A percentile compares a stretch with the other conserved stretches of the same genome.
Conservation (phyloP, 768 basidiomycete species). For the button mushroom (Agaricus bisporus) region DNA sequence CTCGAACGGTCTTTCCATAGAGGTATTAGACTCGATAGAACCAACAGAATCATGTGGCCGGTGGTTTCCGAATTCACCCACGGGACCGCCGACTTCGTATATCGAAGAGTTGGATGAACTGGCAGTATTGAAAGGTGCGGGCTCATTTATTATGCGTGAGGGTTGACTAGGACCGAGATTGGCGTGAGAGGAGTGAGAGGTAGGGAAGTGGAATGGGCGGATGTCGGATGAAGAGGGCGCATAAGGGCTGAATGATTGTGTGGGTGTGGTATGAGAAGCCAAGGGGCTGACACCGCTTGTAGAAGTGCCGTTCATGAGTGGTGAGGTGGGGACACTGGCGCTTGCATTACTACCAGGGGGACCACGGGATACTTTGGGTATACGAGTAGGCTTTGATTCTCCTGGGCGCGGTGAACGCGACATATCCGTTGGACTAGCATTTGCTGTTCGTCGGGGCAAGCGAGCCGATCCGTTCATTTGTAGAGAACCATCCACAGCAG, state of each 20-base stretch:
- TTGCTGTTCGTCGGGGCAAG: slow-evolving; percentile 13
- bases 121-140: slow-evolving; percentile 52
- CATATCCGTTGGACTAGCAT: neutral
- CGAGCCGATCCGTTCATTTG: slow-evolving; percentile 23
- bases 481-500: slow-evolving; percentile 43
- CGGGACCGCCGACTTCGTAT: slow-evolving; percentile 11
- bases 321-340: neutral
- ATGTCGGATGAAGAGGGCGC: neutral
- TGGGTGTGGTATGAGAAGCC: slow-evolving; percentile 12
- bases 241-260: slow-evolving; percentile 19
- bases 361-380: slow-evolving; percentile 36
- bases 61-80: slow-evolving; percentile 9
- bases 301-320: neutral
- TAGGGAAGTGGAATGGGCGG: slow-evolving; percentile 9
- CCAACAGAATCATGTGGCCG: slow-evolving; percentile 24
- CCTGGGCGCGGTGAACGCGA: slow-evolving; percentile 38
- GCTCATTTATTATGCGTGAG: slow-evolving; percentile 56
- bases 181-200: slow-evolving; percentile 25
- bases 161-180: slow-evolving; percentile 20
- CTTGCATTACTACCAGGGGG: slow-evolving; percentile 4
- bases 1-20: slow-evolving; percentile 75
- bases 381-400: slow-evolving; percentile 44
- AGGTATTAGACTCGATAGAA: slow-evolving; percentile 53
- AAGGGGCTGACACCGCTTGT: slow-evolving; percentile 16
- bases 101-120: slow-evolving; percentile 36